Conservation (phyloP, 2,329 filamentous ascomycete genomes). For the Aspergillus novofumigatus region DNA sequence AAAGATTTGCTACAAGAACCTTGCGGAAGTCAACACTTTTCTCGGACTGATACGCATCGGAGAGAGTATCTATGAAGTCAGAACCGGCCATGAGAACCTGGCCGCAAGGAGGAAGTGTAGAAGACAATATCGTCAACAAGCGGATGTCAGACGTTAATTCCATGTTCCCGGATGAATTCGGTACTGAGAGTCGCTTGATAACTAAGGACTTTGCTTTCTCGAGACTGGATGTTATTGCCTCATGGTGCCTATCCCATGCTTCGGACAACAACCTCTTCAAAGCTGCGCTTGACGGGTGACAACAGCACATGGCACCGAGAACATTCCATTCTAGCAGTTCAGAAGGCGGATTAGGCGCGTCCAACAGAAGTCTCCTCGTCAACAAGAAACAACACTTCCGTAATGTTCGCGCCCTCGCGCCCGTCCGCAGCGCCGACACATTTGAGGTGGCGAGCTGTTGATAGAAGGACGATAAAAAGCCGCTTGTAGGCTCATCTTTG, state of each 20-base stretch:
- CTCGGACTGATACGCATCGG: constrained; percentile 45
- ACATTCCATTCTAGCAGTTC: constrained; percentile 61
- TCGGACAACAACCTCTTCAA: constrained; percentile 50
- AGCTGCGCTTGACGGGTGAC: constrained; percentile 62
- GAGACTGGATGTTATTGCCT: constrained; percentile 31
- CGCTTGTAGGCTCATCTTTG: constrained; percentile 55
- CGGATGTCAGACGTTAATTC: constrained; percentile 27
- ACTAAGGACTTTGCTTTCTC: constrained; percentile 33
- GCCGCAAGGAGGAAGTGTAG: constrained; percentile 42
- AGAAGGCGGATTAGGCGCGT: constrained; percentile 40
- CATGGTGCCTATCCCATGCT: constrained; percentile 40
- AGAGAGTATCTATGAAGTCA: constrained; percentile 77
- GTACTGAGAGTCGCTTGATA: constrained; percentile 27
- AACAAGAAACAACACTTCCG: constrained; percentile 64
- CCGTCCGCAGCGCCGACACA: constrained; percentile 23
- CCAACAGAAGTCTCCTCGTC: constrained; percentile 53
- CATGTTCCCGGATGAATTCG: constrained; percentile 9
- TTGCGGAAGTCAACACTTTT: constrained; percentile 61
- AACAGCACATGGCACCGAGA: constrained; percentile 62
- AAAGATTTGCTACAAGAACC: constrained; percentile 67
- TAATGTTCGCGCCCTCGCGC: constrained; percentile 46
- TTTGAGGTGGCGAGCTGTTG: constrained; percentile 47
- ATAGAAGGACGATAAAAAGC: constrained; percentile 67
- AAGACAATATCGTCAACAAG: constrained; percentile 37
- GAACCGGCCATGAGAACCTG: constrained; percentile 73